These are phyloP conservation scores for Fusarium citri DNA, from an alignment of 2,329 filamentous ascomycete species.

Conservation along the genomic window DNA sequence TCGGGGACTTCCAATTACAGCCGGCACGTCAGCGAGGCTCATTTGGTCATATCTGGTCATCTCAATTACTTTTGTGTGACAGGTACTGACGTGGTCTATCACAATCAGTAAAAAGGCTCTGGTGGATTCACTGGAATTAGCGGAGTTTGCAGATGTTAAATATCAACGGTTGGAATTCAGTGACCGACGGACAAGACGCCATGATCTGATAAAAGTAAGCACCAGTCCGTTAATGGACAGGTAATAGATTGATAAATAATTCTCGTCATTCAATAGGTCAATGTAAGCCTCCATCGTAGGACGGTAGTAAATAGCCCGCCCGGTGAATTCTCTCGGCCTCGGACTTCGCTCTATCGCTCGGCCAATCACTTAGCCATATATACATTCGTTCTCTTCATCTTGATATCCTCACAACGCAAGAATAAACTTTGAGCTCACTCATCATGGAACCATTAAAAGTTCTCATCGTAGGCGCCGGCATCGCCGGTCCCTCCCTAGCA, in stretches of 20 bases:
- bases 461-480: conserved; percentile 31
- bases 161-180: not conserved
- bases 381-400: no score
- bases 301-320: not conserved
- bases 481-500: conserved; percentile 33
- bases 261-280: not conserved
- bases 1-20: not conserved
- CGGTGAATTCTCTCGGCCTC: not conserved
- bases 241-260: not conserved
- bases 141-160: not conserved
- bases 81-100: not conserved
- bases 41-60: not conserved
- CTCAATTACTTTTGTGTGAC: not conserved
- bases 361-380: not conserved
- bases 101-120: no score
- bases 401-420: no score
- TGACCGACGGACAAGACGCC: not conserved
- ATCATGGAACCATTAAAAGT: conserved; percentile 20
- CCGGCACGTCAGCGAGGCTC: not conserved
- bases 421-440: no score
- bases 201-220: not conserved
- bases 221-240: no score
- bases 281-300: not conserved
- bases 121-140: not conserved
- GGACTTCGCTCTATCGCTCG: not conserved